A percentile compares a stretch with the other conserved stretches of the same genome.
Evolutionary conservation across 1,284 basidiomycete species (phyloP).

Genomic region (Pseudozyma sp.): DNA sequence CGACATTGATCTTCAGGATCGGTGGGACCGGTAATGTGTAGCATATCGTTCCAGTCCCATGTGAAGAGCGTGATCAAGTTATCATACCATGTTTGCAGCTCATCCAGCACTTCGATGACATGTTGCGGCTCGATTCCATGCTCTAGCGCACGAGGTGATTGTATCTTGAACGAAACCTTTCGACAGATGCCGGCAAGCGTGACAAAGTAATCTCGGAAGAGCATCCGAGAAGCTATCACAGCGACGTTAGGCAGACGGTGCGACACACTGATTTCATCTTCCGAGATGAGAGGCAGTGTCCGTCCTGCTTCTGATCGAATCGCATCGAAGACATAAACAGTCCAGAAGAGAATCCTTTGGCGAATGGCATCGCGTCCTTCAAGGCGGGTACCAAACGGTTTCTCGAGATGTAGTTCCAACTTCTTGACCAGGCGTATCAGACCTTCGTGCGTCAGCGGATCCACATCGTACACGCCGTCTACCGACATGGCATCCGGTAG

Average conservation of each 20-base stretch:
- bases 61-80: conserved; percentile 9
- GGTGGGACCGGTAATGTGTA: conserved; percentile 38
- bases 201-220: conserved; percentile 28
- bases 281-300: conserved; percentile 18
- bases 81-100: conserved; percentile 23
- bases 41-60: conserved; percentile 46
- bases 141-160: conserved; percentile 14
- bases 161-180: conserved; percentile 11
- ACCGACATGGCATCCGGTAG: conserved; percentile 34
- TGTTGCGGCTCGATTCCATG: conserved; percentile 21
- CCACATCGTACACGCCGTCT: conserved; percentile 30
- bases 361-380: conserved; percentile 30
- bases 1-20: conserved; percentile 23
- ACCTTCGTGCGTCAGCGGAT: conserved; percentile 30
- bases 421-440: conserved; percentile 35
- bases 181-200: conserved; percentile 29
- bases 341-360: conserved; percentile 37
- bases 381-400: conserved; percentile 28
- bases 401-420: conserved; percentile 34
- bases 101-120: conserved; percentile 24
- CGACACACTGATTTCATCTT: conserved; percentile 22
- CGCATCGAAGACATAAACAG: conserved; percentile 43
- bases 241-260: neutral
- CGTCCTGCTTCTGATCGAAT: conserved; percentile 36
- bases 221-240: conserved; percentile 1